Evolutionary conservation across 2,329 filamentous ascomycete species (phyloP).

Genomic region (Talaromyces pinophilus): DNA sequence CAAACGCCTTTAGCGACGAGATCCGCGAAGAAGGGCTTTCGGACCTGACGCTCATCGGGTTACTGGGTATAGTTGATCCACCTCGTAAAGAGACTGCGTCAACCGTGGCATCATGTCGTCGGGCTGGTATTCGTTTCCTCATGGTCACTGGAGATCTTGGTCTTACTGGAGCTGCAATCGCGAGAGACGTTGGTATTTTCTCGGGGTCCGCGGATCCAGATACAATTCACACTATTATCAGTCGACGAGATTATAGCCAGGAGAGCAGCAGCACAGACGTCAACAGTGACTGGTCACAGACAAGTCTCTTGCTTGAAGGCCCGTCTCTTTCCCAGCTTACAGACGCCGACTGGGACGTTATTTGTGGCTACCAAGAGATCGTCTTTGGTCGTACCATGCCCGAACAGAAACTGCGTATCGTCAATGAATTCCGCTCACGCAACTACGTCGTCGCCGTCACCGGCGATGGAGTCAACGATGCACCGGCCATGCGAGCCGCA

Average conservation of each 20-base stretch:
- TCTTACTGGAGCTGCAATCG: constrained; percentile 45
- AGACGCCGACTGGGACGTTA: constrained; percentile 66
- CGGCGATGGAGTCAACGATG: constrained; percentile 42
- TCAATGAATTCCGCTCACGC: constrained; percentile 42
- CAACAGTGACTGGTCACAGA: constrained; percentile 31
- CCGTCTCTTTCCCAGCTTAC: constrained; percentile 66
- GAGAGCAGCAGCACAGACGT: constrained; percentile 2
- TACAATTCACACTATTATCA: constrained; percentile 43
- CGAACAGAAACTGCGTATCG: constrained; percentile 48
- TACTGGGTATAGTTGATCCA: constrained; percentile 52
- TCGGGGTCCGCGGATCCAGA: constrained; percentile 54
- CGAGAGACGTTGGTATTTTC: constrained; percentile 45
- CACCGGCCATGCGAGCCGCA: constrained; percentile 37
- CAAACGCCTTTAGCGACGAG: constrained; percentile 56
- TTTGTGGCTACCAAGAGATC: constrained; percentile 59
- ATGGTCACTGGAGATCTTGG: constrained; percentile 50
- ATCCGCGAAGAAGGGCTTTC: constrained; percentile 44
- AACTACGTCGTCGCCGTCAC: constrained; percentile 47
- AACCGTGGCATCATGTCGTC: constrained; percentile 39
- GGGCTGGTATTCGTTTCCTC: constrained; percentile 44
- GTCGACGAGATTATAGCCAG: neutral
- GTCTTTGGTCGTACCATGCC: constrained; percentile 48
- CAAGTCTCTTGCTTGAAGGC: constrained; percentile 66
- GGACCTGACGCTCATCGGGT: constrained; percentile 53
- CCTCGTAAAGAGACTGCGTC: constrained; percentile 39